phyloP scores from a whole-genome alignment of 805 yeast genomes.

The Candida xiaguanensis region DNA sequence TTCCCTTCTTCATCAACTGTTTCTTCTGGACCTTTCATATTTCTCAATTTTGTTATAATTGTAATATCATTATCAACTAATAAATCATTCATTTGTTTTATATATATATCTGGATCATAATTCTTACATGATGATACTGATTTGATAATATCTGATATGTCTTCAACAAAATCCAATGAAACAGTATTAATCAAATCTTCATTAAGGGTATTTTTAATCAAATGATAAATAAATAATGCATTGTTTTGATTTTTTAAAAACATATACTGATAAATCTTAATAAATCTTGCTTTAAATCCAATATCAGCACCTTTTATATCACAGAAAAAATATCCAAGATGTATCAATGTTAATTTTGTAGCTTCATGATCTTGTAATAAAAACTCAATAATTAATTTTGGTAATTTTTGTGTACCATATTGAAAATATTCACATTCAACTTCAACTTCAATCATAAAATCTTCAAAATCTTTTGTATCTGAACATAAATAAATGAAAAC shows the following conservation, averaged over 20 bases:
- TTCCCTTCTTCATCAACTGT: conserved; percentile 10
- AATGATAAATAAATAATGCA: conserved; percentile 28
- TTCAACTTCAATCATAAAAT: conserved; percentile 20
- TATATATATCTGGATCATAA: conserved; percentile 16
- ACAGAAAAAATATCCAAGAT: conserved; percentile 28
- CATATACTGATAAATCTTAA: conserved; percentile 25
- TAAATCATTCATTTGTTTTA: conserved; percentile 14
- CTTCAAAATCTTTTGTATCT: conserved; percentile 21
- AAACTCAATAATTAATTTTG: conserved; percentile 25
- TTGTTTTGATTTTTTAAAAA: conserved; percentile 16
- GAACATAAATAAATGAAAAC: conserved; percentile 30
- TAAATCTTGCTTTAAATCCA: conserved; percentile 25
- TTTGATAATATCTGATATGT: conserved; percentile 24
- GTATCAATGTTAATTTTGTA: conserved; percentile 22
- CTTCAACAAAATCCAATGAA: conserved; percentile 23
- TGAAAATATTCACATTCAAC: conserved; percentile 13
- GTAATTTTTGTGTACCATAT: conserved; percentile 19
- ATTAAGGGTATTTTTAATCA: conserved; percentile 25
- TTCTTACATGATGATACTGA: conserved; percentile 15
- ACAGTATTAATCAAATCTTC: conserved; percentile 23
- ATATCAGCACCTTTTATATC: conserved; percentile 26
- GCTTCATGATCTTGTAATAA: conserved; percentile 16
- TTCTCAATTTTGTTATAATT: conserved; percentile 11
- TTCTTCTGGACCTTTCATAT: conserved; percentile 10
- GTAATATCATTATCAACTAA: conserved; percentile 14